Base-by-base conservation (phyloP, 192 early-diverging fungal genomes). In the Rhizophagus sp. region DNA sequence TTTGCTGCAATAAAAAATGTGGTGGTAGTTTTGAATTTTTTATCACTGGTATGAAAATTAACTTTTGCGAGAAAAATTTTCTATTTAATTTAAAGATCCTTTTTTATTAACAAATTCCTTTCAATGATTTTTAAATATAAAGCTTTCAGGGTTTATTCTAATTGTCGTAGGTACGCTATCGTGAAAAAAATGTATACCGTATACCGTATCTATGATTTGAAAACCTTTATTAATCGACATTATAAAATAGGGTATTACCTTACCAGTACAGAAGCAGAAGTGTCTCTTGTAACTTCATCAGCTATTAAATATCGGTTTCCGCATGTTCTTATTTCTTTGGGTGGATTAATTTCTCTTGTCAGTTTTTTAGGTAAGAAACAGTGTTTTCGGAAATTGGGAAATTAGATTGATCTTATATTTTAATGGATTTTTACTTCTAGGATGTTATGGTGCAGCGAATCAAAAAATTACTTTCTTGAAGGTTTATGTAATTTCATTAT, bases 291-390 rank as follows among this genome's bases (percentile, higher is more conserved):
- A 3, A 67, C 65, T 9, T 25, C 65, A 15, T 67, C 65, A 15
- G 4, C 65, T 13, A 67, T 67, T 25, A 13, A 34, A 11, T 67
- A 67, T 67, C 65, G 22, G 33, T 34, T 67, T 12, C 65, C 65
- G 10, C 15, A 33, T 27, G 65, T 34, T 33, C 24, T 67, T 25
- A 67, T 67, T 33, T 33, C 11, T 33, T 67, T 67, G 65, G 65
- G 65, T 67, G 65, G 65, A 67, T 25, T 67, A 24, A 67, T 67
- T 67, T 67, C 65, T 13, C 65, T 67, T 27, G 65, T 67, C 33
- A 67, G 65, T 6, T 67, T 57, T 22, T 57, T 57, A 57, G 52
- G 52, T 57, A 22, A 57, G 52, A 22, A 6, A 22, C 0, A 0
- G 15, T n/a, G 17, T 57, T 57, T 0, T 57, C 5, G 2, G 4